These are phyloP conservation scores for Aspergillus sclerotioniger DNA, from an alignment of 495 filamentous ascomycete species.

Conservation along the genomic window DNA sequence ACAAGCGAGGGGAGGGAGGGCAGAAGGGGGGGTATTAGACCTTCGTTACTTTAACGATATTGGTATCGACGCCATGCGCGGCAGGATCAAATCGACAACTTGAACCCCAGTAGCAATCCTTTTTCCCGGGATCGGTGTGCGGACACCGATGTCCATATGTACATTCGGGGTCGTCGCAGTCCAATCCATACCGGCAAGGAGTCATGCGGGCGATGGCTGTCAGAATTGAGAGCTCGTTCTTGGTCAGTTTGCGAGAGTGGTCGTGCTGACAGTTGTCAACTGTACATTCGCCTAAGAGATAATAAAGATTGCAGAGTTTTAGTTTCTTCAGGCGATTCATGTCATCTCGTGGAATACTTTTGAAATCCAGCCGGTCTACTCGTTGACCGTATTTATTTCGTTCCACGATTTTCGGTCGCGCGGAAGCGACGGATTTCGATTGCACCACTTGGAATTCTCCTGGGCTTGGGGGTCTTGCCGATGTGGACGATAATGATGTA, in stretches of 20 bases:
- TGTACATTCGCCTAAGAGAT: conserved; percentile 70
- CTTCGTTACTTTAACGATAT: conserved; percentile 52
- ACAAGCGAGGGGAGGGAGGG: neutral
- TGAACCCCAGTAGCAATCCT: conserved; percentile 51
- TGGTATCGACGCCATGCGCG: conserved; percentile 52
- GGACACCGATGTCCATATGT: conserved; percentile 76
- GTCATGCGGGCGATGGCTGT: conserved; percentile 72
- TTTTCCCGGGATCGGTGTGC: conserved; percentile 46
- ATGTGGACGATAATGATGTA: conserved; percentile 30
- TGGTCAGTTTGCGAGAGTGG: conserved; percentile 68
- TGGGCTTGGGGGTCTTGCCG: conserved; percentile 32
- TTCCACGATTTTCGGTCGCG: conserved; percentile 53
- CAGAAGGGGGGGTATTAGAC: conserved; percentile 31
- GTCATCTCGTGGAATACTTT: conserved; percentile 56
- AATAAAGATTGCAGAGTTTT: conserved; percentile 86
- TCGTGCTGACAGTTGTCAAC: conserved; percentile 72
- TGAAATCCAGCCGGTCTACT: conserved; percentile 56
- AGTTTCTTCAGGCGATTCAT: conserved; percentile 61
- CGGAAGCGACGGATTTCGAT: conserved; percentile 50
- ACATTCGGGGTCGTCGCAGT: conserved; percentile 73
- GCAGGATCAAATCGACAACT: conserved; percentile 50
- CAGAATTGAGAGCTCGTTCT: conserved; percentile 65
- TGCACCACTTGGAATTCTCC: conserved; percentile 44
- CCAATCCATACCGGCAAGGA: conserved; percentile 70
- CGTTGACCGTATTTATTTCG: conserved; percentile 74